phyloP scores from a whole-genome alignment of 768 basidiomycete species.

The Mycena sanguinolenta region DNA sequence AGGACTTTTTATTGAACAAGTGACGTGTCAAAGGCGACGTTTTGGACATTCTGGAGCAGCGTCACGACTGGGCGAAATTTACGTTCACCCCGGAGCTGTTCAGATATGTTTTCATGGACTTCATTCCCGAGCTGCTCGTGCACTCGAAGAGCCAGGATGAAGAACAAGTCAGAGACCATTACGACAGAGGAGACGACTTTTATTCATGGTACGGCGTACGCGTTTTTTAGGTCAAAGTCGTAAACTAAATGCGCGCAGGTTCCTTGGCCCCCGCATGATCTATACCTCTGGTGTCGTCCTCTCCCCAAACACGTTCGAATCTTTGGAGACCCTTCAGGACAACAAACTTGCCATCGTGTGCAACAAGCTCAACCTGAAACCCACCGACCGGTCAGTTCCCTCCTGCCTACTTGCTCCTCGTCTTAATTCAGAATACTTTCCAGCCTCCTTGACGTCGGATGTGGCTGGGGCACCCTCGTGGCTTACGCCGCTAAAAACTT shows the following conservation, averaged over 20 bases:
- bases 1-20: not conserved
- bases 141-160: conserved; percentile 95
- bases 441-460: conserved; percentile 86
- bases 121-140: conserved; percentile 94
- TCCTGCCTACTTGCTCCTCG: not conserved
- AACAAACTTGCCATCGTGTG: conserved; percentile 98
- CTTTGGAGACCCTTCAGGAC: conserved; percentile 95
- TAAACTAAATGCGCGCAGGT: conserved; percentile 60
- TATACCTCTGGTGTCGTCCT: conserved; percentile 94
- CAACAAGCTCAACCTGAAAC: conserved; percentile 90
- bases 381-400: conserved; percentile 75
- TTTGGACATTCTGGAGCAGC: conserved; percentile 91
- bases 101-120: conserved; percentile 89
- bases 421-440: conserved; percentile 12
- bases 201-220: conserved; percentile 78
- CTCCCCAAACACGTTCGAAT: conserved; percentile 78
- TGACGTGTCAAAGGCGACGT: conserved; percentile 78
- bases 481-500: conserved; percentile 98
- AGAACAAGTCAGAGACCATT: conserved; percentile 95
- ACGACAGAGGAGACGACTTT: conserved; percentile 98
- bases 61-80: conserved; percentile 97
- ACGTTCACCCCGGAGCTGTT: conserved; percentile 91
- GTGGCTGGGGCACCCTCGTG: conserved; percentile 96
- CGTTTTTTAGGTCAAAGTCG: no score
- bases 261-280: conserved; percentile 96